Evolutionary conservation across 2,329 filamentous ascomycete genomes (phyloP).

Genomic region (Fusarium multiceps): DNA sequence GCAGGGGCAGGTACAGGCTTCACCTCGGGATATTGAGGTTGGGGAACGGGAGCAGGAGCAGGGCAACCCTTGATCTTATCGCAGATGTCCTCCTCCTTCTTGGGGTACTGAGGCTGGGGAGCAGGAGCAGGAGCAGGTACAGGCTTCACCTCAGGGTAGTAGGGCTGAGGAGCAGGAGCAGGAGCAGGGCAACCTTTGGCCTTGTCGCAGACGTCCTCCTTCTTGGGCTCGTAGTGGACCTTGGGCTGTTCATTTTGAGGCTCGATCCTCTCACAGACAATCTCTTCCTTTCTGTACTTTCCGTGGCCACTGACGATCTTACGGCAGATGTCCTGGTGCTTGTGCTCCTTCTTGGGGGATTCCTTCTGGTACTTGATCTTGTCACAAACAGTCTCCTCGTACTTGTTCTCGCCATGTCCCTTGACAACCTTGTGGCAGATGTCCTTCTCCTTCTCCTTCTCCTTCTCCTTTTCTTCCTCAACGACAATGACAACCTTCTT

Average conservation of each 20-base stretch:
- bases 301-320: background rate
- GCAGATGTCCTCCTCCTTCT: background rate
- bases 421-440: background rate
- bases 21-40: background rate
- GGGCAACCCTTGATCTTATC: background rate
- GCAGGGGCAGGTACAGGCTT: conserved; percentile 17
- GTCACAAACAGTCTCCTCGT: conserved; percentile 19
- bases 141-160: background rate
- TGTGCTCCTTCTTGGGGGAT: conserved; percentile 15
- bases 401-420: conserved; percentile 1
- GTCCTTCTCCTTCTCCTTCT: conserved; percentile 1
- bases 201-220: background rate
- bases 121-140: background rate
- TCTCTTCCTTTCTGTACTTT: background rate
- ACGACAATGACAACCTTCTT: background rate
- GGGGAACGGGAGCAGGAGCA: background rate
- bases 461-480: background rate
- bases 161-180: background rate
- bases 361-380: conserved; percentile 10
- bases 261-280: background rate
- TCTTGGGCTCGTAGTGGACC: background rate
- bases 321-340: conserved; percentile 16
- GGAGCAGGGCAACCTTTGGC: background rate
- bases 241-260: background rate
- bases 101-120: background rate